A percentile compares a stretch with the other conserved stretches of the same genome.
These are phyloP conservation scores for Sporobolomyces phaffii DNA, from an alignment of 768 basidiomycete genomes.

Conservation along the genomic window DNA sequence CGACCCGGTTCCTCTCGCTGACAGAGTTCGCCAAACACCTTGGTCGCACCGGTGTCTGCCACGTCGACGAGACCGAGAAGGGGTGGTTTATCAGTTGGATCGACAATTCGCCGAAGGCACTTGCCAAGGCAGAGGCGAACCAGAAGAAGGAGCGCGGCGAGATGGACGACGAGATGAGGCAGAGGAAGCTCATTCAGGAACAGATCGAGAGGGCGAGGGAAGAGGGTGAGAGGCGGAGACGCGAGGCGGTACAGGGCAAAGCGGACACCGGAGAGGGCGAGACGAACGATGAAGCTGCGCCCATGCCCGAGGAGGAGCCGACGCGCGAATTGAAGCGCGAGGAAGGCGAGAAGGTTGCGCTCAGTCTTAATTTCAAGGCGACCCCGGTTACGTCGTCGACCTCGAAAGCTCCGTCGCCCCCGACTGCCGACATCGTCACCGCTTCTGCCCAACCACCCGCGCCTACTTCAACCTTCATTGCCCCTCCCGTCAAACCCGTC, in stretches of 20 bases:
- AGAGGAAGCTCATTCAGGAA: conserved; percentile 78
- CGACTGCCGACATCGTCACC: conserved; percentile 2
- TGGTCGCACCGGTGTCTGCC: conserved; percentile 73
- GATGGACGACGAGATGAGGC: conserved; percentile 88
- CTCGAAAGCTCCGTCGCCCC: conserved; percentile 13
- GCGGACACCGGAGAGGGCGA: neutral
- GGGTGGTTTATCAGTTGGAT: conserved; percentile 98
- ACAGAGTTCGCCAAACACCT: conserved; percentile 91
- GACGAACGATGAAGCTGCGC: neutral
- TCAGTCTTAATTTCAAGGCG: conserved; percentile 31
- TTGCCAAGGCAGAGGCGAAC: conserved; percentile 83
- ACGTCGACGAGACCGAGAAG: conserved; percentile 97
- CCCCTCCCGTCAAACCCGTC: conserved; percentile 36
- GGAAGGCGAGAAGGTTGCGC: conserved; percentile 33
- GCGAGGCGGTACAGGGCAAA: conserved; percentile 2
- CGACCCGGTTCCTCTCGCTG: conserved; percentile 94
- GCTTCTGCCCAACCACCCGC: neutral
- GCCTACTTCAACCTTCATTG: conserved; percentile 26
- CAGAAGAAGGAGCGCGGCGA: conserved; percentile 87
- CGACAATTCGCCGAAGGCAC: conserved; percentile 87
- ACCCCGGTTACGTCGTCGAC: neutral
- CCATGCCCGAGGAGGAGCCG: conserved; percentile 20
- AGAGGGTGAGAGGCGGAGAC: conserved; percentile 45
- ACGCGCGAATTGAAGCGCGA: conserved; percentile 32
- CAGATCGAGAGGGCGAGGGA: conserved; percentile 80